Evolutionary conservation across 2,329 filamentous ascomycete species (phyloP).

Genomic region (Periconia macrospinosa): DNA sequence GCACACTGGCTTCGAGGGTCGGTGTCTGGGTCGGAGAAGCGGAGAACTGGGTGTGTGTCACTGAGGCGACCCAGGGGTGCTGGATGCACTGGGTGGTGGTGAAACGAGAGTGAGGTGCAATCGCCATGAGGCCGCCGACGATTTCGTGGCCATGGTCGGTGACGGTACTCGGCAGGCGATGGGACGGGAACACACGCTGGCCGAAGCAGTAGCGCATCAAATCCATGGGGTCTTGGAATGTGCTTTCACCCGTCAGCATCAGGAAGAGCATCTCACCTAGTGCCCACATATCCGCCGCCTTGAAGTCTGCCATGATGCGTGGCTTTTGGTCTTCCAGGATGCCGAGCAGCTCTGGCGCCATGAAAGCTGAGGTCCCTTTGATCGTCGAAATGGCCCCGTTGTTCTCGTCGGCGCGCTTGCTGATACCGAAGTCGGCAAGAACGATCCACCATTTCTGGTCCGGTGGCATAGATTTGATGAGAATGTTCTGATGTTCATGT

Average conservation of each 20-base stretch:
- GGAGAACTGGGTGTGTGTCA: too few relatives aligned
- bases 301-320: conserved; percentile 1
- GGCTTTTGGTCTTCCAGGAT: neutral
- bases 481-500: conserved; percentile 31
- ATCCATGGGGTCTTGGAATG: neutral
- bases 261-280: conserved; percentile 8
- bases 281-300: conserved; percentile 18
- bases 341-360: conserved; percentile 16
- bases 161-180: too few relatives aligned
- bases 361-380: conserved; percentile 13
- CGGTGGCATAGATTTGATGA: conserved; percentile 22
- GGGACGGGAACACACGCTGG: too few relatives aligned
- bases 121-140: too few relatives aligned
- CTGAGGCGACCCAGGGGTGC: too few relatives aligned
- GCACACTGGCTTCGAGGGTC: too few relatives aligned
- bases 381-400: conserved; percentile 5
- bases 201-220: neutral
- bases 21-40: too few relatives aligned
- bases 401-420: conserved; percentile 25
- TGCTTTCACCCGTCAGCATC: neutral
- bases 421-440: conserved; percentile 46
- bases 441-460: conserved; percentile 44
- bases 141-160: too few relatives aligned
- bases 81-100: too few relatives aligned
- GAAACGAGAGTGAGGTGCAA: too few relatives aligned